These are phyloP conservation scores for Leptodontidium sp. DNA, from an alignment of 2,329 filamentous ascomycete species.

Conservation along the genomic window DNA sequence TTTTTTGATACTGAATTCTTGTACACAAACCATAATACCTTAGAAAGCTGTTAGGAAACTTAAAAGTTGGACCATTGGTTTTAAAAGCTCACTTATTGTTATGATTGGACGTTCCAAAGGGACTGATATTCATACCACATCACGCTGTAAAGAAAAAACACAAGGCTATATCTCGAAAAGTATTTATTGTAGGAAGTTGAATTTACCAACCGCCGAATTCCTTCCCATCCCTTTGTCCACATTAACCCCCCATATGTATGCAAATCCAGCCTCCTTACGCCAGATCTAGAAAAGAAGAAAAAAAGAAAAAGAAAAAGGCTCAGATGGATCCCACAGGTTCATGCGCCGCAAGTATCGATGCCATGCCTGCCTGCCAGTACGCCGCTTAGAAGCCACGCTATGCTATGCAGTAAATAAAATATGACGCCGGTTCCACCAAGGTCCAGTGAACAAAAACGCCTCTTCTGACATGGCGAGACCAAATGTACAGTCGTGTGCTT, in stretches of 20 bases:
- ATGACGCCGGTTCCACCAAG: slow-evolving; percentile 14
- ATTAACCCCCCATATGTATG: slow-evolving; percentile 19
- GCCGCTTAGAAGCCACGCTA: slow-evolving; percentile 38
- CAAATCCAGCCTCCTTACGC: slow-evolving; percentile 24
- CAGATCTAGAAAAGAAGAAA: slow-evolving; percentile 5
- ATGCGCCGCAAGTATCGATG: slow-evolving; percentile 26
- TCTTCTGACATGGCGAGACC: slow-evolving; percentile 4
- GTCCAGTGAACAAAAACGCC: slow-evolving; percentile 9
- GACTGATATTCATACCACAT: no score
- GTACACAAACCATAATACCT: background rate
- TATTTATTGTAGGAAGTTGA: slow-evolving; percentile 8
- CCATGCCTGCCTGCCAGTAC: slow-evolving; percentile 33
- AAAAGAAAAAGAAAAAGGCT: background rate
- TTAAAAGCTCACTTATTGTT: no score
- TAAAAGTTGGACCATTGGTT: no score
- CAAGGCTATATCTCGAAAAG: background rate
- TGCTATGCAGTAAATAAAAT: slow-evolving; percentile 40
- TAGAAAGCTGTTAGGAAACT: no score
- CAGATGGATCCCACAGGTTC: slow-evolving; percentile 20
- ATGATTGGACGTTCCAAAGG: no score
- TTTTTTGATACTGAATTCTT: background rate
- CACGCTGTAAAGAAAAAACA: background rate
- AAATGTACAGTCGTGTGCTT: slow-evolving; percentile 10
- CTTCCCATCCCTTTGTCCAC: slow-evolving; percentile 12
- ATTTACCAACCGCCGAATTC: background rate